Percentiles rank a stretch among this genome's conserved stretches.
Evolutionary conservation across 768 basidiomycete species (phyloP).

Genomic region (Tricholoma sp.): DNA sequence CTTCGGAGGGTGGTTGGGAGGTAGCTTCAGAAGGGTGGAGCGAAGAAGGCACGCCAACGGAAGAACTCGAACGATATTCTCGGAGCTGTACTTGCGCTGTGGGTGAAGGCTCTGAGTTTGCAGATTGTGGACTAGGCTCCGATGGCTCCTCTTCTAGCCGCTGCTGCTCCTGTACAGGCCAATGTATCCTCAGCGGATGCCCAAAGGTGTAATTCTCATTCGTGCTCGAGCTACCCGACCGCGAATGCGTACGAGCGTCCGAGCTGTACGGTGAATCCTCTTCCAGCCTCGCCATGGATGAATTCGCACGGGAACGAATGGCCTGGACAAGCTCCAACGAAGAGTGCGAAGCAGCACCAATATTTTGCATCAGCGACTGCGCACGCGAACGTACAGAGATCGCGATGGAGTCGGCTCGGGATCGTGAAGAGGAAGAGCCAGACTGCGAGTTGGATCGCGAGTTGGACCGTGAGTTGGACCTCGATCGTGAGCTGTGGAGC

Average conservation of each 20-base stretch:
- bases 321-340: constrained; percentile 55
- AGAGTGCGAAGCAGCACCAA: constrained; percentile 56
- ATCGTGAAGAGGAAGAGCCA: constrained; percentile 38
- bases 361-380: constrained; percentile 62
- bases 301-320: constrained; percentile 51
- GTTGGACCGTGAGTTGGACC: constrained; percentile 19
- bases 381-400: constrained; percentile 57
- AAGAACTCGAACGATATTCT: neutral
- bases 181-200: constrained; percentile 41
- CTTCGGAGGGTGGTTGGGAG: neutral
- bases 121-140: neutral
- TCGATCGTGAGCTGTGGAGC: constrained; percentile 28
- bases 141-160: constrained; percentile 15
- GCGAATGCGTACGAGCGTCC: constrained; percentile 35
- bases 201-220: constrained; percentile 78
- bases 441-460: constrained; percentile 28
- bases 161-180: constrained; percentile 23
- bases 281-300: constrained; percentile 66
- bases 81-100: neutral
- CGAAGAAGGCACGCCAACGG: neutral
- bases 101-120: neutral
- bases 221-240: constrained; percentile 46
- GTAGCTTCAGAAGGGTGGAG: constrained; percentile 14
- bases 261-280: constrained; percentile 40
- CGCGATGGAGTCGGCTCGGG: constrained; percentile 36